These are phyloP conservation scores for Hyphopichia buzzinii DNA, from an alignment of 1,139 yeast species.

Conservation along the genomic window DNA sequence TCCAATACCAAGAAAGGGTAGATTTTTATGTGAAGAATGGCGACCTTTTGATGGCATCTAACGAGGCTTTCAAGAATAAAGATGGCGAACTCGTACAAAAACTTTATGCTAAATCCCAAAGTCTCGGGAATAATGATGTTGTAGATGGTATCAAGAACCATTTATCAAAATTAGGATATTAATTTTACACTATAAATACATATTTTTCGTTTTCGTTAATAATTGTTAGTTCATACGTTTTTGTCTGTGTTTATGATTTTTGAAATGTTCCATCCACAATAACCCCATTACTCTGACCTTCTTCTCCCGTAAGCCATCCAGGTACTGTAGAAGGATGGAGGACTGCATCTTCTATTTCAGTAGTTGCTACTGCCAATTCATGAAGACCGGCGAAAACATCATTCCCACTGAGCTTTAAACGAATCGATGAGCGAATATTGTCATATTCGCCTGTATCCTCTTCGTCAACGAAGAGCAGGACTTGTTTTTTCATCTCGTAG, in stretches of 20 bases:
- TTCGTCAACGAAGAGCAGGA: neutral
- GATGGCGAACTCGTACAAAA: conserved; percentile 44
- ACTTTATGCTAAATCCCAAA: conserved; percentile 24
- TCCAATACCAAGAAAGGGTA: conserved; percentile 40
- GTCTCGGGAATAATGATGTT: conserved; percentile 20
- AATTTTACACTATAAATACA: conserved; percentile 4
- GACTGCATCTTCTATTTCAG: conserved; percentile 31
- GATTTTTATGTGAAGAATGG: conserved; percentile 52
- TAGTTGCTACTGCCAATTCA: conserved; percentile 51
- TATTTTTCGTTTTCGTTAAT: conserved; percentile 3
- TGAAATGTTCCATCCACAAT: conserved; percentile 44
- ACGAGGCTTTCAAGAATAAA: conserved; percentile 56
- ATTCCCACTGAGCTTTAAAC: conserved; percentile 58
- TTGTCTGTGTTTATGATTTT: neutral
- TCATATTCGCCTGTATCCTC: conserved; percentile 9
- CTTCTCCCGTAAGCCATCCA: conserved; percentile 80
- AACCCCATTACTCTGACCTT: conserved; percentile 49
- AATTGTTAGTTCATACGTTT: neutral
- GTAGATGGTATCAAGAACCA: conserved; percentile 22
- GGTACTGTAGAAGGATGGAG: conserved; percentile 61
- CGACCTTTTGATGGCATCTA: conserved; percentile 55
- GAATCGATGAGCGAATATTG: conserved; percentile 29
- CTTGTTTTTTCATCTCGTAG: conserved; percentile 7
- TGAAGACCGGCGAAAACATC: conserved; percentile 83
- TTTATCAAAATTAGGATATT: conserved; percentile 31